Conservation (phyloP, 1,284 basidiomycete genomes). For the Apiotrichum akiyoshidainum region DNA sequence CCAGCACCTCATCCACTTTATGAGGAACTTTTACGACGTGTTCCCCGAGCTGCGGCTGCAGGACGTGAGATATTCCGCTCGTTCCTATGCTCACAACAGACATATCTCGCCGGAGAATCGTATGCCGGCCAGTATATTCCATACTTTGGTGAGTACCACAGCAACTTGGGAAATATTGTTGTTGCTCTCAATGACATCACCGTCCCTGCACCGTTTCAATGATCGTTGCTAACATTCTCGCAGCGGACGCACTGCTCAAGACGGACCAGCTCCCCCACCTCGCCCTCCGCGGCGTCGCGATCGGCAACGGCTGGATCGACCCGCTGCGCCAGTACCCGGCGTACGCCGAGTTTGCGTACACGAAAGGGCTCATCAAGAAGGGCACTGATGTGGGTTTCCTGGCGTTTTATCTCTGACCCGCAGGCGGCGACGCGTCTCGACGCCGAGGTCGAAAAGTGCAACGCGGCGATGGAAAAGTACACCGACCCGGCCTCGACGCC, state of each 20-base stretch:
- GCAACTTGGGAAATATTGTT: background rate
- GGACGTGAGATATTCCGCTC: slow-evolving; percentile 63
- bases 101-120: slow-evolving; percentile 87
- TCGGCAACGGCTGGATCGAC: slow-evolving; percentile 98
- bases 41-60: slow-evolving; percentile 82
- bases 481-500: slow-evolving; percentile 54
- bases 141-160: slow-evolving; percentile 66
- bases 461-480: slow-evolving; percentile 56
- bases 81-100: slow-evolving; percentile 56
- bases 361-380: slow-evolving; percentile 71
- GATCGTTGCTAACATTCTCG: background rate
- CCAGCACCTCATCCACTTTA: slow-evolving; percentile 75
- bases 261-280: slow-evolving; percentile 57
- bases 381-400: slow-evolving; percentile 61
- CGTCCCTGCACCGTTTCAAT: background rate
- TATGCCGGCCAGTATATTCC: slow-evolving; percentile 99
- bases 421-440: slow-evolving; percentile 66
- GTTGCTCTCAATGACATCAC: background rate
- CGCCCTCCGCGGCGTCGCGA: slow-evolving; percentile 72
- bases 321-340: slow-evolving; percentile 81
- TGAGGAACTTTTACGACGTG: slow-evolving; percentile 79
- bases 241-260: slow-evolving; percentile 74
- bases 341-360: slow-evolving; percentile 81
- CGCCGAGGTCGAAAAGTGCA: slow-evolving; percentile 64
- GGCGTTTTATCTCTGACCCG: background rate